phyloP scores from a whole-genome alignment of 805 yeast species.

The Metschnikowia corniflorae region DNA sequence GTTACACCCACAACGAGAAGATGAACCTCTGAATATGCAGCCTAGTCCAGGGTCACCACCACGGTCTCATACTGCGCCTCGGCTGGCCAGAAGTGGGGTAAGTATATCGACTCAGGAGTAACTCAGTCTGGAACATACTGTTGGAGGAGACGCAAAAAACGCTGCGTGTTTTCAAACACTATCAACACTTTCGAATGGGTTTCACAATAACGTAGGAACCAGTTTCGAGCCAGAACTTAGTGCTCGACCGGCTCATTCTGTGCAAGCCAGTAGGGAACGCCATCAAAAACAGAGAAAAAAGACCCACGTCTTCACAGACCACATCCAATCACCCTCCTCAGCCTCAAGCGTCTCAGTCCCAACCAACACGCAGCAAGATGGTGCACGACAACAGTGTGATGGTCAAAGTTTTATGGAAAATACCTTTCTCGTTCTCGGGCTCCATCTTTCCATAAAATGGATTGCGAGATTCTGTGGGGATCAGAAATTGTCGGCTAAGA shows the following conservation, averaged over 20 bases:
- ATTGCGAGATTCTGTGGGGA: slow-evolving; percentile 58
- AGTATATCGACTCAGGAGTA: background rate
- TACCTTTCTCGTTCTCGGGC: slow-evolving; percentile 62
- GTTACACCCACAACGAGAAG: background rate
- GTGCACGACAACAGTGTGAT: slow-evolving; percentile 12
- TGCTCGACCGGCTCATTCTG: background rate
- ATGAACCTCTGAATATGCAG: background rate
- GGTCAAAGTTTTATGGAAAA: slow-evolving; percentile 53
- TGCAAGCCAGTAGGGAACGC: background rate
- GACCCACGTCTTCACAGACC: background rate
- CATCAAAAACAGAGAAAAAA: background rate
- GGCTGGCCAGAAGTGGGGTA: background rate
- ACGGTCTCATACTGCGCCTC: background rate
- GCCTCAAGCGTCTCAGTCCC: background rate
- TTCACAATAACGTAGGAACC: background rate
- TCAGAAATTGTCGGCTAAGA: slow-evolving; percentile 49
- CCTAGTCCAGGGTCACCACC: background rate
- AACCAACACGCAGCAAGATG: too few species aligned
- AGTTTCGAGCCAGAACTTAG: background rate
- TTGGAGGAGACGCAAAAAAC: slow-evolving; percentile 40
- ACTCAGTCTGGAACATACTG: slow-evolving; percentile 1
- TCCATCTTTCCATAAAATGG: slow-evolving; percentile 56
- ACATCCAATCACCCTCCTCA: background rate
- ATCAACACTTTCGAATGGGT: slow-evolving; percentile 43
- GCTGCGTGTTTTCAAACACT: slow-evolving; percentile 64